phyloP scores from a whole-genome alignment of 2,329 filamentous ascomycete genomes.

The Chaetothyriales sp. region DNA sequence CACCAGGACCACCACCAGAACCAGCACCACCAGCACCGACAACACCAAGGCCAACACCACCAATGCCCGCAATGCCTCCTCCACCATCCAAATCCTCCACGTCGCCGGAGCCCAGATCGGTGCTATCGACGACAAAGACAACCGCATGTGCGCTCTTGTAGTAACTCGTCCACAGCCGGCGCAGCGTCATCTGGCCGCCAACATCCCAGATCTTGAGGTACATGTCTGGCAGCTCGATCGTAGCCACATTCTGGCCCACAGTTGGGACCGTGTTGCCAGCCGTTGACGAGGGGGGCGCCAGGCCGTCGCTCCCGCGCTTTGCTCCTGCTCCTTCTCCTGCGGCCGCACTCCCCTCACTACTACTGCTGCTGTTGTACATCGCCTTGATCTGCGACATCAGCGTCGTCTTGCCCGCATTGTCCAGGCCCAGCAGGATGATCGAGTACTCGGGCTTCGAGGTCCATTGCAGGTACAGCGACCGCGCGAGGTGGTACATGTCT shows the following conservation, averaged over 20 bases:
- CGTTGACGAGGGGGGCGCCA: conserved; percentile 41
- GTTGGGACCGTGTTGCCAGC: conserved; percentile 79
- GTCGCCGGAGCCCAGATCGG: conserved; percentile 63
- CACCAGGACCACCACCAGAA: neutral
- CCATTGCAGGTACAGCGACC: conserved; percentile 84
- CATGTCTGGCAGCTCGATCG: conserved; percentile 79
- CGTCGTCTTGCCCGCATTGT: conserved; percentile 97
- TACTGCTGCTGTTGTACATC: conserved; percentile 48
- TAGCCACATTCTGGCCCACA: conserved; percentile 91
- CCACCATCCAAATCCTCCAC: conserved; percentile 33
- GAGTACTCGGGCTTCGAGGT: conserved; percentile 99
- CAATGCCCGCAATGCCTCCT: conserved; percentile 19
- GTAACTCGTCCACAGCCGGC: conserved; percentile 90
- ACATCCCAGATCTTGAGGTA: conserved; percentile 99
- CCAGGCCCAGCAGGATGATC: conserved; percentile 86
- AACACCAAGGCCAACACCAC: neutral
- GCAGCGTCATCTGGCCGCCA: conserved; percentile 76
- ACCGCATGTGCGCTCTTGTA: conserved; percentile 90
- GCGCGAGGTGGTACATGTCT: conserved; percentile 85
- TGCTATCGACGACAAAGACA: conserved; percentile 92
- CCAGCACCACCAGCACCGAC: neutral
- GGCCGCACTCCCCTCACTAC: no score
- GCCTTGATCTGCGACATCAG: conserved; percentile 94
- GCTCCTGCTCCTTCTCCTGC: no score
- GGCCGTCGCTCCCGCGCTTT: conserved; percentile 11